Percentiles rank a stretch among this genome's conserved stretches.
These are phyloP conservation scores for Cordyceps pruinosa DNA, from an alignment of 2,329 filamentous ascomycete species.

Conservation along the genomic window DNA sequence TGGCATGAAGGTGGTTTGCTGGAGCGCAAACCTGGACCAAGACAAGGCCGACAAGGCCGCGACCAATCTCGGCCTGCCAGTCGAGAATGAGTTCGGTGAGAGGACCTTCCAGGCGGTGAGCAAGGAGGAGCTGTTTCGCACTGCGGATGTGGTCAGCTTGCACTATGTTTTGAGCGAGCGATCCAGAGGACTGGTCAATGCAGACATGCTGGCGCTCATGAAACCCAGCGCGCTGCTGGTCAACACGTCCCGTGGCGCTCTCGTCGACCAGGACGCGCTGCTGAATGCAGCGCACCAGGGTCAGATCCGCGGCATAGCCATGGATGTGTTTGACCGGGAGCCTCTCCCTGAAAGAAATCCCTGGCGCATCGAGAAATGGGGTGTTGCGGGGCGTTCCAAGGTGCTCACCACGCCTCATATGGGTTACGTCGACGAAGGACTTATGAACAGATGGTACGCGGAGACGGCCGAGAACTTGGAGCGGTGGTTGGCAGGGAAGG, in stretches of 20 bases:
- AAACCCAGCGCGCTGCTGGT: slow-evolving; percentile 56
- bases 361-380: slow-evolving; percentile 62
- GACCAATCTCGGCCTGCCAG: slow-evolving; percentile 46
- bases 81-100: slow-evolving; percentile 39
- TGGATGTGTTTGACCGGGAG: slow-evolving; percentile 70
- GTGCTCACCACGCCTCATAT: slow-evolving; percentile 65
- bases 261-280: slow-evolving; percentile 61
- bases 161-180: slow-evolving; percentile 62
- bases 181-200: slow-evolving; percentile 52
- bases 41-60: slow-evolving; percentile 53
- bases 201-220: slow-evolving; percentile 52
- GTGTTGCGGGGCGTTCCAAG: slow-evolving; percentile 48
- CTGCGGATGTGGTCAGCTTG: slow-evolving; percentile 59
- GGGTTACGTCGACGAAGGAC: slow-evolving; percentile 64
- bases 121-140: slow-evolving; percentile 56
- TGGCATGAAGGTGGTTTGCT: slow-evolving; percentile 58
- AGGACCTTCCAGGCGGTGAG: slow-evolving; percentile 51
- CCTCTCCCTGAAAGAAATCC: slow-evolving; percentile 58
- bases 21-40: slow-evolving; percentile 59
- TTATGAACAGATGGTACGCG: slow-evolving; percentile 58
- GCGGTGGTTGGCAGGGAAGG: slow-evolving; percentile 34
- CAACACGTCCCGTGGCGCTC: slow-evolving; percentile 64
- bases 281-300: slow-evolving; percentile 51
- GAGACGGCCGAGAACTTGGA: slow-evolving; percentile 58
- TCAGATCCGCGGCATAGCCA: slow-evolving; percentile 56